These are phyloP conservation scores for Grigorovia transvaalensis DNA, from an alignment of 805 yeast species.

Conservation along the genomic window DNA sequence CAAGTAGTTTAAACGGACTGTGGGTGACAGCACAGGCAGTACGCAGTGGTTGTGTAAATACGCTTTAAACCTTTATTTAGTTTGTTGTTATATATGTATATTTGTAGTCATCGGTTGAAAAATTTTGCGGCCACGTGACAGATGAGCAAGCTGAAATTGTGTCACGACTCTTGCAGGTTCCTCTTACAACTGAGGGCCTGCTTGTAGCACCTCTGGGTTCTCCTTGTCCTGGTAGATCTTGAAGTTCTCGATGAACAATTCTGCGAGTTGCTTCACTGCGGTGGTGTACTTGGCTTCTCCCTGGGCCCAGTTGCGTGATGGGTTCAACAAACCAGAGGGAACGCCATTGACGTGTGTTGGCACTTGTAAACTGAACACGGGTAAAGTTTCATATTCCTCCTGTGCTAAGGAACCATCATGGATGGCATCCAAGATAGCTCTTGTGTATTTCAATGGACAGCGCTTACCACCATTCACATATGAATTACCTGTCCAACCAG, in stretches of 20 bases:
- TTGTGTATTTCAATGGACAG: conserved; percentile 94
- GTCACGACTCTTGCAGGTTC: background rate
- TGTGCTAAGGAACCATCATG: conserved; percentile 81
- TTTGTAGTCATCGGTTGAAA: background rate
- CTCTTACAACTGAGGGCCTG: conserved; percentile 66
- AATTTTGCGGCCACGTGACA: background rate
- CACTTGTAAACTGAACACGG: conserved; percentile 75
- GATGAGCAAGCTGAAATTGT: background rate
- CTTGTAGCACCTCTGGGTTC: conserved; percentile 78
- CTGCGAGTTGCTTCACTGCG: conserved; percentile 60
- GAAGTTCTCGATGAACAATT: conserved; percentile 77
- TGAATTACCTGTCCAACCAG: conserved; percentile 97
- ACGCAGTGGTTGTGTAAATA: background rate
- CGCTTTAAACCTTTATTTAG: background rate
- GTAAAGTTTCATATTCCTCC: conserved; percentile 74
- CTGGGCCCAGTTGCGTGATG: conserved; percentile 68
- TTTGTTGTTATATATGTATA: background rate
- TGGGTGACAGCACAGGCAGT: background rate
- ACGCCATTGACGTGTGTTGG: conserved; percentile 72
- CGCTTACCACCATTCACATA: conserved; percentile 91
- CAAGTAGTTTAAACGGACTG: background rate
- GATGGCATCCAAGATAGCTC: conserved; percentile 90
- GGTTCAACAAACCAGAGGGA: conserved; percentile 78
- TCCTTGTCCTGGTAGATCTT: conserved; percentile 73
- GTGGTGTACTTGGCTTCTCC: conserved; percentile 41